Percentiles rank a stretch among this genome's conserved stretches.
phyloP scores from a whole-genome alignment of 176 grass and related monocot genomes.

The Aegilops bicornis region DNA sequence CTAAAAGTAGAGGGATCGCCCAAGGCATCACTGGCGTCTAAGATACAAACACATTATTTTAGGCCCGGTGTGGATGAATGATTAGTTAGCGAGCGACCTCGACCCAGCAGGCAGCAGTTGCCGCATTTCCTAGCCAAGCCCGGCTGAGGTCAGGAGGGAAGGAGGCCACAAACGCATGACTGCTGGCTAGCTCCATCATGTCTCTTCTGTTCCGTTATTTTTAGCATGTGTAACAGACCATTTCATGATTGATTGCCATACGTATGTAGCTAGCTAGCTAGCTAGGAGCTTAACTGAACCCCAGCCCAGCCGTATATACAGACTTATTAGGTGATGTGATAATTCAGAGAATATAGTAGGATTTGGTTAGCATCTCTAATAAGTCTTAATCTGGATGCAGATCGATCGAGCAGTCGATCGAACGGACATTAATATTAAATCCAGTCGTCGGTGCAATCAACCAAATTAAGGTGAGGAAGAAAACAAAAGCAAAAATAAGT shows the following conservation, averaged over 20 bases:
- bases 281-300: conserved; percentile 4
- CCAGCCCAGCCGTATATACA: not conserved
- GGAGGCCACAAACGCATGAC: conserved; percentile 30
- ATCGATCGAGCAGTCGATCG: not conserved
- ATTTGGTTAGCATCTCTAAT: too few relatives aligned
- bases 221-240: not conserved
- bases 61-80: conserved; percentile 42
- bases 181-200: not conserved
- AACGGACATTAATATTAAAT: not conserved
- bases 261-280: too few relatives aligned
- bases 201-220: conserved; percentile 20
- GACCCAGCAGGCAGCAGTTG: conserved; percentile 16
- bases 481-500: not conserved
- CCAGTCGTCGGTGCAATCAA: conserved; percentile 13
- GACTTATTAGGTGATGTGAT: not conserved
- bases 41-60: conserved; percentile 56
- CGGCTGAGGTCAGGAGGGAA: not conserved
- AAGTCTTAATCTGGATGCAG: not conserved
- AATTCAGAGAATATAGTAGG: too few relatives aligned
- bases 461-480: not conserved
- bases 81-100: conserved; percentile 40
- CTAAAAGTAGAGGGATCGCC: conserved; percentile 40
- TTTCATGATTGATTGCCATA: conserved; percentile 1
- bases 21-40: conserved; percentile 52
- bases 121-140: conserved; percentile 31